These are phyloP conservation scores for Tremella fuciformis DNA, from an alignment of 768 basidiomycete genomes.

Conservation along the genomic window DNA sequence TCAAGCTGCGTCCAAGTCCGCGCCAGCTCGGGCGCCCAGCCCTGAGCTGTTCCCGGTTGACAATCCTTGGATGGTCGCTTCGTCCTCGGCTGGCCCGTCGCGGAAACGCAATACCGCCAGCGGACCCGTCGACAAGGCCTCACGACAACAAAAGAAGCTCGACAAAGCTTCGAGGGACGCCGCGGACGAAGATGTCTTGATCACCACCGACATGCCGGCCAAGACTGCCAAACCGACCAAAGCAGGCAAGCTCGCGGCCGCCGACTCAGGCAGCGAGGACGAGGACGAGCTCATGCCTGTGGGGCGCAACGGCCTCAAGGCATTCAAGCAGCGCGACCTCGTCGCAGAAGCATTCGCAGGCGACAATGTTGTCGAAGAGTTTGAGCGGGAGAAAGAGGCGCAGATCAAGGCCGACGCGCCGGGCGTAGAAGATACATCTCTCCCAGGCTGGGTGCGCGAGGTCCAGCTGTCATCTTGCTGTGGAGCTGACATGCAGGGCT, in stretches of 20 bases:
- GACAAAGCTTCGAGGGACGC: slow-evolving; percentile 67
- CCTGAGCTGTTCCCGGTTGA: slow-evolving; percentile 20
- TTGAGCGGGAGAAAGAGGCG: slow-evolving; percentile 74
- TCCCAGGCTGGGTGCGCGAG: slow-evolving; percentile 85
- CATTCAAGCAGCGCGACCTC: slow-evolving; percentile 85
- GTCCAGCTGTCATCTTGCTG: slow-evolving; percentile 1
- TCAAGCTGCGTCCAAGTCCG: background rate
- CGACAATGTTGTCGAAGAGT: slow-evolving; percentile 90
- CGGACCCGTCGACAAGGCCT: slow-evolving; percentile 64
- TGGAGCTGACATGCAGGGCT: slow-evolving; percentile 60
- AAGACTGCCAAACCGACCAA: slow-evolving; percentile 37
- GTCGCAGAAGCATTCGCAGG: slow-evolving; percentile 95
- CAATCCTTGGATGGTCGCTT: slow-evolving; percentile 81
- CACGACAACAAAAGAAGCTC: slow-evolving; percentile 70
- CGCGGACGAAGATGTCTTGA: slow-evolving; percentile 78
- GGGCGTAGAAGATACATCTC: slow-evolving; percentile 76
- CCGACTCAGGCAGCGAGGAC: slow-evolving; percentile 56
- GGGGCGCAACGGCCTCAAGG: slow-evolving; percentile 56
- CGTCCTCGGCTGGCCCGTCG: slow-evolving; percentile 55
- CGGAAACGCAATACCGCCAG: slow-evolving; percentile 72
- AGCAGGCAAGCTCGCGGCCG: background rate
- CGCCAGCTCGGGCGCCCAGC: slow-evolving; percentile 31
- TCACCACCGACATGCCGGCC: slow-evolving; percentile 49
- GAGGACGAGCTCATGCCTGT: slow-evolving; percentile 52
- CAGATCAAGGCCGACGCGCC: slow-evolving; percentile 88